A percentile compares a stretch with the other conserved stretches of the same genome.
Evolutionary conservation across 169 alveolate genomes (phyloP).

Genomic region (Cystoisospora suis): DNA sequence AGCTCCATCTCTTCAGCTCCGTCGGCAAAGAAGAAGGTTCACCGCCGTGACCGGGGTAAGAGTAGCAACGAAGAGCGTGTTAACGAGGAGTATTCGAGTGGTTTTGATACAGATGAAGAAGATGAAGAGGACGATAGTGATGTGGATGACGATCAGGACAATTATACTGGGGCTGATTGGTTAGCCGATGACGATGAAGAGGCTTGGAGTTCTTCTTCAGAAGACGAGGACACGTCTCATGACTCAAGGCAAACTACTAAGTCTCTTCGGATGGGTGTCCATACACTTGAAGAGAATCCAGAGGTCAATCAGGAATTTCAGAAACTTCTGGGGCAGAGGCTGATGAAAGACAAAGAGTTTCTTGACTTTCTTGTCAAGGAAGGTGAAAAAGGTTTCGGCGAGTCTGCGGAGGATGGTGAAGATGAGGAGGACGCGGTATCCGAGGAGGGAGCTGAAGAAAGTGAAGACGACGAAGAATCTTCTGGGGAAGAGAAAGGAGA

Average conservation of each 20-base stretch:
- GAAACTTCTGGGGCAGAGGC: not conserved
- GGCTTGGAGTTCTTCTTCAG: not conserved
- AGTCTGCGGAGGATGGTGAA: not conserved
- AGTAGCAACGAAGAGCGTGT: too few species aligned
- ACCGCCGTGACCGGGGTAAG: too few species aligned
- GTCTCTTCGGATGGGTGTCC: too few species aligned
- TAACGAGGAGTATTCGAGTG: too few species aligned
- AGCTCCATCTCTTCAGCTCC: too few species aligned
- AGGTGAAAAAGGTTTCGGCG: not conserved
- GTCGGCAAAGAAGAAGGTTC: too few species aligned
- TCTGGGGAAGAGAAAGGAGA: not conserved
- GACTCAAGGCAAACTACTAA: too few species aligned
- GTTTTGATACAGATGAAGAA: slow-evolving; percentile 5
- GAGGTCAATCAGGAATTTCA: slow-evolving; percentile 1
- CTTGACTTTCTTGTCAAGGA: not conserved
- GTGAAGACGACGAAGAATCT: not conserved
- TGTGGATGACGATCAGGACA: not conserved
- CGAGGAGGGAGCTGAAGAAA: not conserved
- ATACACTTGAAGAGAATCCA: not conserved
- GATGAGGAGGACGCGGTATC: not conserved
- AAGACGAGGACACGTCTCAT: not conserved
- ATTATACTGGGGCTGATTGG: not conserved
- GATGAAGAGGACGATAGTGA: too few species aligned
- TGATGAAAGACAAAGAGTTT: slow-evolving; percentile 21
- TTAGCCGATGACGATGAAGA: not conserved